Conservation (phyloP, 495 filamentous ascomycete genomes). For the Penicillium chermesinum region DNA sequence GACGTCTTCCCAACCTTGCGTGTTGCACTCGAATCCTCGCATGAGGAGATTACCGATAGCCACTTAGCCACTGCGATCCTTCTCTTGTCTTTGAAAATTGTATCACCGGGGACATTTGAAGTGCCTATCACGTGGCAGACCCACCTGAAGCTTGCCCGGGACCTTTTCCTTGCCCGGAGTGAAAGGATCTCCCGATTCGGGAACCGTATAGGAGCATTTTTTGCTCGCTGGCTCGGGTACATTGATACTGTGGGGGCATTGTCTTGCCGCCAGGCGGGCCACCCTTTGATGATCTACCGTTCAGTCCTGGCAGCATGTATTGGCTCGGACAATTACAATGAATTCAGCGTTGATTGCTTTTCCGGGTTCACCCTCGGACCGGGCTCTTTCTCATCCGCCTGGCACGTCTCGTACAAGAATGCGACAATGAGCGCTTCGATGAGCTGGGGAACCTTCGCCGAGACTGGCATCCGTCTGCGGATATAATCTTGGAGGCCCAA, state of each 20-base stretch:
- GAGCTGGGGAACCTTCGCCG: constrained; percentile 44
- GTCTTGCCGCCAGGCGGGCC: constrained; percentile 60
- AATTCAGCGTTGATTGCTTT: constrained; percentile 71
- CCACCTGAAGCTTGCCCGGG: constrained; percentile 70
- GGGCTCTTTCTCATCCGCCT: constrained; percentile 69
- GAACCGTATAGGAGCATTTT: constrained; percentile 70
- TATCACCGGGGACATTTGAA: constrained; percentile 75
- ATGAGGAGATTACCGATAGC: constrained; percentile 62
- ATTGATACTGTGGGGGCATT: constrained; percentile 75
- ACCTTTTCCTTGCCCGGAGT: constrained; percentile 65
- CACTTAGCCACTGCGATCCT: constrained; percentile 83
- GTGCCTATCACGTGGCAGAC: constrained; percentile 70
- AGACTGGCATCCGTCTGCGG: constrained; percentile 55
- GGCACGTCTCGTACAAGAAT: constrained; percentile 64
- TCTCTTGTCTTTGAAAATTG: constrained; percentile 80
- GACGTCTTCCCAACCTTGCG: constrained; percentile 73
- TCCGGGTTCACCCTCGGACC: constrained; percentile 70
- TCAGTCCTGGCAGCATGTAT: constrained; percentile 46
- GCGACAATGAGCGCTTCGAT: constrained; percentile 64
- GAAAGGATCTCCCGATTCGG: constrained; percentile 46
- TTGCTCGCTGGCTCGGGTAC: constrained; percentile 84
- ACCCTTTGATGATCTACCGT: constrained; percentile 52
- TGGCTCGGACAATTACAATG: constrained; percentile 39
- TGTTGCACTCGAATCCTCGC: constrained; percentile 52
- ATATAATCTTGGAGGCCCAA: constrained; percentile 50